Conservation (phyloP, 2,329 filamentous ascomycete genomes). For the Rugonectria rugulosa region DNA sequence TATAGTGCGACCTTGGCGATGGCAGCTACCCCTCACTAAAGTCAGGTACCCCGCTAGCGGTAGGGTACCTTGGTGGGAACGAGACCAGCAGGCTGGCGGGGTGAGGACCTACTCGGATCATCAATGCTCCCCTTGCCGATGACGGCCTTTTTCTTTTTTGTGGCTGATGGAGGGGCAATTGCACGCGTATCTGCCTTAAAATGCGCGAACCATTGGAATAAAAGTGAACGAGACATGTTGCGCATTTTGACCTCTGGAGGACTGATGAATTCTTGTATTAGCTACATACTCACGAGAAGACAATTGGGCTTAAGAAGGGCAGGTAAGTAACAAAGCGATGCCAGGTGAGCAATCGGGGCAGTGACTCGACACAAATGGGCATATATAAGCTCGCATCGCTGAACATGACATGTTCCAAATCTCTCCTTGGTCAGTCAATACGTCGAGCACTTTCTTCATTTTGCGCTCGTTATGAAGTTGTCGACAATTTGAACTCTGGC, state of each 20-base stretch:
- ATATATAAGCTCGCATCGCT: too few relatives aligned
- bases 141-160: not conserved
- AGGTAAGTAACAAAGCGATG: too few relatives aligned
- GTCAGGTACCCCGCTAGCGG: slow-evolving; percentile 30
- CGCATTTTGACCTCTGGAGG: not conserved
- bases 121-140: slow-evolving; percentile 39
- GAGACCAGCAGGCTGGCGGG: slow-evolving; percentile 32
- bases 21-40: slow-evolving; percentile 2
- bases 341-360: too few relatives aligned
- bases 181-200: not conserved
- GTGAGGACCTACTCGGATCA: slow-evolving; percentile 39
- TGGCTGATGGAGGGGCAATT: slow-evolving; percentile 14
- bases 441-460: too few relatives aligned
- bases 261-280: not conserved
- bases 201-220: not conserved
- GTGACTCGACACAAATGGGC: too few relatives aligned
- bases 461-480: too few relatives aligned
- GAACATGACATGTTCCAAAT: too few relatives aligned
- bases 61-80: too few relatives aligned
- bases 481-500: too few relatives aligned
- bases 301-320: too few relatives aligned
- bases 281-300: not conserved
- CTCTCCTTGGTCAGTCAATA: too few relatives aligned
- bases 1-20: slow-evolving; percentile 4
- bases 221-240: not conserved